A percentile compares a stretch with the other conserved stretches of the same genome.
These are phyloP conservation scores for Houttuynia cordata DNA, from an alignment of 164 flowering plant genomes.

Conservation along the genomic window DNA sequence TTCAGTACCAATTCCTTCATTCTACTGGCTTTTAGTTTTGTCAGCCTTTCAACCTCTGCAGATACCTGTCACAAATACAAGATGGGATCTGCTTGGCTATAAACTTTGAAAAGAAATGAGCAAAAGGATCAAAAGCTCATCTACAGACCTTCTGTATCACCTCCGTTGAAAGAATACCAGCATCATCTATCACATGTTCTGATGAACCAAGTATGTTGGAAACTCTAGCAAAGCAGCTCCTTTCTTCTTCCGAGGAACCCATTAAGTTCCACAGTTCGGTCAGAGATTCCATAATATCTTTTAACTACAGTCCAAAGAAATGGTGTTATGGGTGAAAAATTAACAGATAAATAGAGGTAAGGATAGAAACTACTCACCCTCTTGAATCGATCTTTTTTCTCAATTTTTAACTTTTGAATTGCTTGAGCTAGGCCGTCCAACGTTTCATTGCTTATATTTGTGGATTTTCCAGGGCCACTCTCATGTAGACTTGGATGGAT, in stretches of 20 bases:
- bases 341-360: not conserved
- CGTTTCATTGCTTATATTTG: slow-evolving; percentile 65
- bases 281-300: slow-evolving; percentile 39
- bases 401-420: slow-evolving; percentile 48
- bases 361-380: slow-evolving; percentile 34
- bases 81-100: not conserved
- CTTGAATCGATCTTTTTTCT: slow-evolving; percentile 52
- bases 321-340: too few species aligned
- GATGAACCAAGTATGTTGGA: slow-evolving; percentile 31
- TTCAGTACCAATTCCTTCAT: slow-evolving; percentile 89
- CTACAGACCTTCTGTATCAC: slow-evolving; percentile 56
- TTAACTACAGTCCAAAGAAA: slow-evolving; percentile 30
- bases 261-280: slow-evolving; percentile 83
- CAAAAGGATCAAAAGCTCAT: not conserved
- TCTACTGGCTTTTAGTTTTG: slow-evolving; percentile 76
- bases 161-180: slow-evolving; percentile 59
- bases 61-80: slow-evolving; percentile 41
- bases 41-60: slow-evolving; percentile 67
- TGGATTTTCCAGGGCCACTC: slow-evolving; percentile 38
- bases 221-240: slow-evolving; percentile 26
- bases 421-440: slow-evolving; percentile 64
- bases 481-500: slow-evolving; percentile 80
- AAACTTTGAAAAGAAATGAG: not conserved
- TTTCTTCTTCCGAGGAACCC: slow-evolving; percentile 68
- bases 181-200: slow-evolving; percentile 43